Percentiles rank a stretch among this genome's conserved stretches.
These are phyloP conservation scores for Leptomonas pyrrhocoris DNA, from an alignment of 208 protist genomes.

Conservation along the genomic window DNA sequence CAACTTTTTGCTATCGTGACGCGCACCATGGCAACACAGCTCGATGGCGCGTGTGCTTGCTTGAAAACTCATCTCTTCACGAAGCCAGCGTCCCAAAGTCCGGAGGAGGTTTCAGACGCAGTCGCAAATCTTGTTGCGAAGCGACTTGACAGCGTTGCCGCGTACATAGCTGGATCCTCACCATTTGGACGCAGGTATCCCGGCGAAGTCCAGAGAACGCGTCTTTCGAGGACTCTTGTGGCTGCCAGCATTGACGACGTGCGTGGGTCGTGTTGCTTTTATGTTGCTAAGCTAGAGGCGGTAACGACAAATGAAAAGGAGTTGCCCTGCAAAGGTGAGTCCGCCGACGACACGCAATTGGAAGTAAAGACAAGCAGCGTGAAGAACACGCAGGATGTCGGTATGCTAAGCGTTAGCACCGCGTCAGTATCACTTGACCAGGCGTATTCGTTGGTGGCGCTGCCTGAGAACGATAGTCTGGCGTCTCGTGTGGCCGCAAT, in stretches of 20 bases:
- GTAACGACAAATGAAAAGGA: background rate
- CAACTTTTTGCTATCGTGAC: slow-evolving; percentile 12
- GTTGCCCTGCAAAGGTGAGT: too few relatives aligned
- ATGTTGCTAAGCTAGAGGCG: slow-evolving; percentile 13
- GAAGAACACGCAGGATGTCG: background rate
- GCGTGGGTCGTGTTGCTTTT: background rate
- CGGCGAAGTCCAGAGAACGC: background rate
- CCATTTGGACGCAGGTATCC: background rate
- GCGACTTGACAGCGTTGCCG: slow-evolving; percentile 2
- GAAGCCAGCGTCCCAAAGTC: background rate
- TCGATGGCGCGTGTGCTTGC: background rate
- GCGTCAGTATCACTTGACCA: background rate
- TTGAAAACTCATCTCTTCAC: background rate
- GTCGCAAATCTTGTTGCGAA: background rate
- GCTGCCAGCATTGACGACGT: background rate
- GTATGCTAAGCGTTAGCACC: background rate
- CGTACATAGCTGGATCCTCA: background rate
- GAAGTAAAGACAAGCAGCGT: background rate
- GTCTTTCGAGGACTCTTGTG: background rate
- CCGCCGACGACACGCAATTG: too few relatives aligned
- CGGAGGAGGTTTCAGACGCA: background rate
- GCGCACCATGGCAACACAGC: background rate
- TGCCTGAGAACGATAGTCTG: background rate
- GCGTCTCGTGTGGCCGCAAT: background rate
- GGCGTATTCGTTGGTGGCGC: background rate